Evolutionary conservation across 176 grass and related monocot genomes (phyloP).

Genomic region (Otatea glauca): DNA sequence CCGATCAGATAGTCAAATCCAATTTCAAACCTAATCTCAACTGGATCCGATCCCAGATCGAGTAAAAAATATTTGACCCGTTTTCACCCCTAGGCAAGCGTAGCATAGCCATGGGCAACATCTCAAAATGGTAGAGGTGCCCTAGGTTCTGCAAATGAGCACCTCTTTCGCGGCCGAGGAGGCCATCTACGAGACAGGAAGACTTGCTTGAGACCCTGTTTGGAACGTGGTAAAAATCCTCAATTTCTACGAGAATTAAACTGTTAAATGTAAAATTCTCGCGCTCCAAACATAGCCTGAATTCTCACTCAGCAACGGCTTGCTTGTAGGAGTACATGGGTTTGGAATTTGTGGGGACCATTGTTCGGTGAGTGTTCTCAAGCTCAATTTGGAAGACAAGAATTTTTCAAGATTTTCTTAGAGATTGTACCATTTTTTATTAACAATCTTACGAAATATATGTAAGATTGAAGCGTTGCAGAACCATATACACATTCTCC

Average conservation of each 20-base stretch:
- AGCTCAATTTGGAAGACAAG: too few relatives aligned
- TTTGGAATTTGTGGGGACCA: background rate
- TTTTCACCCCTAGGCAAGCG: too few relatives aligned
- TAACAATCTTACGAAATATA: accelerated
- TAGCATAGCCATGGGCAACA: background rate
- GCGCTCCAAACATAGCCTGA: too few relatives aligned
- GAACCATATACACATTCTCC: background rate
- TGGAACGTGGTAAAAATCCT: too few relatives aligned
- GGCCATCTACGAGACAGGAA: too few relatives aligned
- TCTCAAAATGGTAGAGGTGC: conserved; percentile 6
- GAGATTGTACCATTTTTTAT: background rate
- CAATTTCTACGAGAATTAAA: too few relatives aligned
- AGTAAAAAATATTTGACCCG: too few relatives aligned
- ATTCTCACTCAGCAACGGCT: background rate
- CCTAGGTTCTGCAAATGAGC: background rate
- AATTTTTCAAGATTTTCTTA: background rate
- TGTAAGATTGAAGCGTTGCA: background rate
- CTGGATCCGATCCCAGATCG: too few relatives aligned
- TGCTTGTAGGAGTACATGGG: background rate
- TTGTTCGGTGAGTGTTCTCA: background rate
- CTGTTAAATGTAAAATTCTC: too few relatives aligned
- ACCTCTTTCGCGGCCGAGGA: background rate
- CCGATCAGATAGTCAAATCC: too few relatives aligned
- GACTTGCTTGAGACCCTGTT: background rate
- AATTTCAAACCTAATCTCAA: too few relatives aligned